Evolutionary conservation across 352 stramenopile genomes (phyloP).

Genomic region (Globisporangium parvum): DNA sequence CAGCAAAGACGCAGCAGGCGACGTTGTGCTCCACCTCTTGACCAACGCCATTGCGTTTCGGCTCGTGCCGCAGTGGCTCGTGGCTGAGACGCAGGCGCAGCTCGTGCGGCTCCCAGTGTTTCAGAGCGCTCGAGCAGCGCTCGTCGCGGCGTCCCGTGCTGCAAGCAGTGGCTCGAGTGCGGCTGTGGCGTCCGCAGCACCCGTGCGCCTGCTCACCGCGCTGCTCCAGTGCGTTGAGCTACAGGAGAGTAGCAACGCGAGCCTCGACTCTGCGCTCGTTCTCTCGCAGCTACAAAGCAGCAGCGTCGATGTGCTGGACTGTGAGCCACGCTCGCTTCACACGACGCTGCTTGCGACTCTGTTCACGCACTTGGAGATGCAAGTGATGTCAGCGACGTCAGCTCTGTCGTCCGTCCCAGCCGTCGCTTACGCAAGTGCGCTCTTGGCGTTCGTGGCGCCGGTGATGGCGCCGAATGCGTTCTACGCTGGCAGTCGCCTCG

Average conservation of each 20-base stretch:
- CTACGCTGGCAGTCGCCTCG: slow-evolving; percentile 15
- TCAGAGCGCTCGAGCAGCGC: slow-evolving; percentile 4
- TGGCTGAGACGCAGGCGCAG: slow-evolving; percentile 23
- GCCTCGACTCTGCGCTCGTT: not conserved
- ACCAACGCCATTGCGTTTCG: slow-evolving; percentile 37
- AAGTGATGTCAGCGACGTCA: not conserved
- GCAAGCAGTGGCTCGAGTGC: not conserved
- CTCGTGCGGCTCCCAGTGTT: slow-evolving; percentile 51
- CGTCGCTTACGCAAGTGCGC: slow-evolving; percentile 26
- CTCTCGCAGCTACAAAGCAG: not conserved
- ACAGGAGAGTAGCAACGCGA: slow-evolving; percentile 2
- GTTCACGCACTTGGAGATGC: slow-evolving; percentile 10
- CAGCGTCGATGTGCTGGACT: not conserved
- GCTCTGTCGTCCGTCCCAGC: slow-evolving; percentile 21
- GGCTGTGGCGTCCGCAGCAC: slow-evolving; percentile 9
- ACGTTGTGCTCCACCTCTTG: slow-evolving; percentile 44
- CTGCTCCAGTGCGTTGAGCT: slow-evolving; percentile 16
- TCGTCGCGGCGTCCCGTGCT: slow-evolving; percentile 5
- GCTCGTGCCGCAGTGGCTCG: slow-evolving; percentile 27
- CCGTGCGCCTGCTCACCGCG: slow-evolving; percentile 13
- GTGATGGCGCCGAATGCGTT: not conserved
- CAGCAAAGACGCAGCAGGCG: slow-evolving; percentile 33
- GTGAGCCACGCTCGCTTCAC: slow-evolving; percentile 2
- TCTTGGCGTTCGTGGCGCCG: slow-evolving; percentile 32
- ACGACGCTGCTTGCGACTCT: slow-evolving; percentile 8